Percentiles rank a stretch among this genome's conserved stretches.
Conservation (phyloP, 768 basidiomycete genomes). For the Mycena epipterygia region DNA sequence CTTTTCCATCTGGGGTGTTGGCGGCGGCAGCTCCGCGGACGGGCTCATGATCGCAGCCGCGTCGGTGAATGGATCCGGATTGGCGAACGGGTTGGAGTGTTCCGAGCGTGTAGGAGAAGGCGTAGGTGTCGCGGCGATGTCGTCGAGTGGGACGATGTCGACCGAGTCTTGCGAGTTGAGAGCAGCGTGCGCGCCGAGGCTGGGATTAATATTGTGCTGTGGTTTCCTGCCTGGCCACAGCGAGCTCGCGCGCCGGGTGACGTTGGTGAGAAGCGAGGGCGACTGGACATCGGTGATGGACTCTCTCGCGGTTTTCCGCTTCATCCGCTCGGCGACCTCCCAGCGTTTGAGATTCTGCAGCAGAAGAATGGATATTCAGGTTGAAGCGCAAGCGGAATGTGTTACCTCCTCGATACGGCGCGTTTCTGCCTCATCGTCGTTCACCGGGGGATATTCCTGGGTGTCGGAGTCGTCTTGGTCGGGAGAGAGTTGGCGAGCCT, state of each 20-base stretch:
- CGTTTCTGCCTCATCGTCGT: conserved; percentile 76
- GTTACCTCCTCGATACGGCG: conserved; percentile 83
- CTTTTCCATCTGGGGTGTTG: conserved; percentile 27
- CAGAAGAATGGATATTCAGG: conserved; percentile 22
- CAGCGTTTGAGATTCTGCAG: conserved; percentile 79
- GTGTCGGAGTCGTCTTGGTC: conserved; percentile 32
- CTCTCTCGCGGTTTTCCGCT: conserved; percentile 80
- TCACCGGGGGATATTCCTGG: conserved; percentile 75
- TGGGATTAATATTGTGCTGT: conserved; percentile 38
- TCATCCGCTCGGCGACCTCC: conserved; percentile 83
- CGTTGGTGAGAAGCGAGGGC: conserved; percentile 67
- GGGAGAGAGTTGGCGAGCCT: conserved; percentile 31
- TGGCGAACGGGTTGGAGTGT: conserved; percentile 62
- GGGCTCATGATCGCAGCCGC: conserved; percentile 45
- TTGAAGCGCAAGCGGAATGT: conserved; percentile 35
- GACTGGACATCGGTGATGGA: conserved; percentile 49
- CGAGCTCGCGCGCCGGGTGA: conserved; percentile 70
- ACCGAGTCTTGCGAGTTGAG: conserved; percentile 66
- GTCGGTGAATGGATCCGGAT: conserved; percentile 67
- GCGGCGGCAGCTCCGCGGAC: conserved; percentile 36
- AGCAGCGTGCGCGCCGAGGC: conserved; percentile 59
- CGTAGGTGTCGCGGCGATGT: conserved; percentile 59
- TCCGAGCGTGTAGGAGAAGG: conserved; percentile 54
- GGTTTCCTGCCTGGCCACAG: conserved; percentile 64
- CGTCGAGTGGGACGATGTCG: conserved; percentile 68